Percentiles rank a stretch among this genome's conserved stretches.
Evolutionary conservation across 108 stramenopile genomes (phyloP).

Genomic region (Discostella stelligeroides): DNA sequence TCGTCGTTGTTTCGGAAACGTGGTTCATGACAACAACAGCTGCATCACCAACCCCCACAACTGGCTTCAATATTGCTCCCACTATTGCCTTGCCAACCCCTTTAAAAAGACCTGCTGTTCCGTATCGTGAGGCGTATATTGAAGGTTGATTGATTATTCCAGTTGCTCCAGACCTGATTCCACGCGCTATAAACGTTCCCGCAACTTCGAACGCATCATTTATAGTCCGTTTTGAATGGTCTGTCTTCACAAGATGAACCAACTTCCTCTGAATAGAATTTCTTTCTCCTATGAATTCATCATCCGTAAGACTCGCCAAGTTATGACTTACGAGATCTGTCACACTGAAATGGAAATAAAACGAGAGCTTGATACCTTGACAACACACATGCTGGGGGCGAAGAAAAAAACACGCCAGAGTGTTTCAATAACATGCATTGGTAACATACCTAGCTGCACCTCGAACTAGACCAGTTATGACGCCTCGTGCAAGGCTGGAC

Average conservation of each 20-base stretch:
- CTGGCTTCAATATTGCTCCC: slow-evolving; percentile 77
- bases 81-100: slow-evolving; percentile 77
- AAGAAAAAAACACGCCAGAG: too few relatives aligned
- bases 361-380: too few relatives aligned
- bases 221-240: slow-evolving; percentile 51
- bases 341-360: slow-evolving; percentile 49
- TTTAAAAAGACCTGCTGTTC: slow-evolving; percentile 74
- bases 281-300: slow-evolving; percentile 78
- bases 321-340: slow-evolving; percentile 76
- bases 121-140: slow-evolving; percentile 72
- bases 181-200: slow-evolving; percentile 66
- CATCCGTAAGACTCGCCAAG: slow-evolving; percentile 74
- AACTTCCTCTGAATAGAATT: slow-evolving; percentile 75
- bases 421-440: too few relatives aligned
- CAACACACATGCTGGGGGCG: too few relatives aligned
- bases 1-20: slow-evolving; percentile 77
- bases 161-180: slow-evolving; percentile 67
- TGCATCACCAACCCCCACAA: slow-evolving; percentile 83
- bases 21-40: slow-evolving; percentile 85
- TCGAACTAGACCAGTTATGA: slow-evolving; percentile 78
- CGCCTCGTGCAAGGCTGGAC: slow-evolving; percentile 73
- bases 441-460: slow-evolving; percentile 43
- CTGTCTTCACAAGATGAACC: slow-evolving; percentile 60
- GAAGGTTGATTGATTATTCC: slow-evolving; percentile 79
- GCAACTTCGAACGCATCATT: slow-evolving; percentile 66